Evolutionary conservation across 768 basidiomycete species (phyloP).

Genomic region (Naganishia randhawae): DNA sequence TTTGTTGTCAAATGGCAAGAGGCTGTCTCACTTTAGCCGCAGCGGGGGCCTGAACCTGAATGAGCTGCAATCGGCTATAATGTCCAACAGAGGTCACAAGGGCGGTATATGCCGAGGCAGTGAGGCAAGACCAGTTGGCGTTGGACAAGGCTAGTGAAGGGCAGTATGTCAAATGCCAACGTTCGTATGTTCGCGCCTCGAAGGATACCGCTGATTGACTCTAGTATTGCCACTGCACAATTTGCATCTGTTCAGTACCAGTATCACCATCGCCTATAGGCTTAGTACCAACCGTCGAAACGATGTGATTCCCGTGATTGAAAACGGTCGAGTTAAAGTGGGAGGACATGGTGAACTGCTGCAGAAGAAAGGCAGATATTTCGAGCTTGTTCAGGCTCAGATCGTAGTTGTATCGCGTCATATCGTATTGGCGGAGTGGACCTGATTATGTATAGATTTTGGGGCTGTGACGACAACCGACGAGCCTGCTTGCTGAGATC

Average conservation of each 20-base stretch:
- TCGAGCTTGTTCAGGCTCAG: slow-evolving; percentile 40
- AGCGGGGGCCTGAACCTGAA: too few relatives aligned
- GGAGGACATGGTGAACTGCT: slow-evolving; percentile 46
- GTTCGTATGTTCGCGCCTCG: too few relatives aligned
- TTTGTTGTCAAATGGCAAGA: slow-evolving; percentile 41
- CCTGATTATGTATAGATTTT: too few relatives aligned
- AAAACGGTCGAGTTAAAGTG: slow-evolving; percentile 43
- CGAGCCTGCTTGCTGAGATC: background rate
- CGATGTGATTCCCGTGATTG: slow-evolving; percentile 46
- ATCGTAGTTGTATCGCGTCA: background rate
- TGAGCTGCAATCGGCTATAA: too few relatives aligned
- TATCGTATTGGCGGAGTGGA: background rate
- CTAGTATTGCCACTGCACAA: background rate
- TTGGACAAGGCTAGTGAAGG: slow-evolving; percentile 32
- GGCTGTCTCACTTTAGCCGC: too few relatives aligned
- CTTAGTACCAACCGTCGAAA: slow-evolving; percentile 42
- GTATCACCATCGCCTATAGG: slow-evolving; percentile 45
- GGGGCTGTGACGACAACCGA: too few relatives aligned
- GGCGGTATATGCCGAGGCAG: slow-evolving; percentile 37
- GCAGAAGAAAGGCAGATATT: slow-evolving; percentile 39
- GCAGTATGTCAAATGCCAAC: slow-evolving; percentile 24
- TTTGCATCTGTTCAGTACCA: slow-evolving; percentile 39
- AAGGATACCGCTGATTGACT: background rate
- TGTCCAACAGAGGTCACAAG: slow-evolving; percentile 37
- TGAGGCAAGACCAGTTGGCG: slow-evolving; percentile 4